Base-by-base conservation (phyloP, 2,329 filamentous ascomycete genomes). In the Leptographium radiaticola region DNA sequence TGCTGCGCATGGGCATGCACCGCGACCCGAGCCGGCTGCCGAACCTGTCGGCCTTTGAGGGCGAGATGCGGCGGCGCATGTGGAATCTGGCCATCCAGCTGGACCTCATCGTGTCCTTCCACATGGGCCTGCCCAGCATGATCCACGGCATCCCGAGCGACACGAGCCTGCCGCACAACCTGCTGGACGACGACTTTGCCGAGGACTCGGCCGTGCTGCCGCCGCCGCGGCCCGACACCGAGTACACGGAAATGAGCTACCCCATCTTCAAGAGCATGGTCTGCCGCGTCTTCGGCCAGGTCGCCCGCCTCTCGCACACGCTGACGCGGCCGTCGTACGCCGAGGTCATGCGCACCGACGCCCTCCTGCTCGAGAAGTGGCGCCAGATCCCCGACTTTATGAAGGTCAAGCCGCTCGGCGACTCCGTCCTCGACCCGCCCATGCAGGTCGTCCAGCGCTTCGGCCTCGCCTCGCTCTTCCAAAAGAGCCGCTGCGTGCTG, bases 91-190 rank as follows among this genome's bases (percentile, higher is more conserved):
- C 73, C 4, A 64, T 71, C 31, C 79, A 83, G 61, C 72, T 84
- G 48, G 84, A 87, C 61, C 65, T 82, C 3, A 65, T 86, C 5
- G 79, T 83, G 31, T 78, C 80, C 2, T 85, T 84, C 61, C 82
- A 86, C 61, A 74, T 85, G 56, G 83, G 83, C 2, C 69, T 87
- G 53, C 84, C 84, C 2, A 75, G 75, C 61, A 83, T 86, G 78
- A 71, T 85, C 46, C 74, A 80, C 54, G 71, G 75, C 30, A 76
- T 82, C 39, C 81, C 85, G 56, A 78, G 75, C 48, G 84, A 87
- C 61, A 83, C 80, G 0, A 67, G 72, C 1, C 64, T 80, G 20
- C 83, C 83, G 16, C 70, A 73, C 36, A 86, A 86, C 63, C 64
- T 86, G 36, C 71, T 77, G 52, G 83, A 87, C 62, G 76, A 80